phyloP scores from a whole-genome alignment of 805 yeast genomes.

The Wickerhamomyces silvicola region DNA sequence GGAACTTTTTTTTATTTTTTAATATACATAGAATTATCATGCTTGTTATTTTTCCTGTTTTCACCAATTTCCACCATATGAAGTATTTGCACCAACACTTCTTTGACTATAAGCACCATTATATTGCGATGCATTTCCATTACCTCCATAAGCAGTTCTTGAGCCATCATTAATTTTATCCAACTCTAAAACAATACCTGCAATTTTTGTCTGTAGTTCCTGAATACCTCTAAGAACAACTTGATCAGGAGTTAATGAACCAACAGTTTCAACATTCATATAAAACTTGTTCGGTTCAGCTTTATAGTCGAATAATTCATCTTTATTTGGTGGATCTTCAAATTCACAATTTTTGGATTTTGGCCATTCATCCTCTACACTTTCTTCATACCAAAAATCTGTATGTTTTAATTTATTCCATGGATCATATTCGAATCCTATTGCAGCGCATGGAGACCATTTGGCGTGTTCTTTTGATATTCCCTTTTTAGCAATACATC shows the following conservation, averaged over 20 bases:
- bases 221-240: slow-evolving; percentile 81
- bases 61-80: slow-evolving; percentile 25
- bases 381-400: slow-evolving; percentile 93
- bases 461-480: slow-evolving; percentile 97
- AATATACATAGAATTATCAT: too few species aligned
- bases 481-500: slow-evolving; percentile 96
- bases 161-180: slow-evolving; percentile 42
- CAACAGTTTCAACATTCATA: slow-evolving; percentile 88
- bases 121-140: slow-evolving; percentile 17
- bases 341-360: slow-evolving; percentile 79
- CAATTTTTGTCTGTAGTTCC: slow-evolving; percentile 84
- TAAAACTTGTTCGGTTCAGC: slow-evolving; percentile 82
- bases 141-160: slow-evolving; percentile 34
- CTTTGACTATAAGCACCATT: slow-evolving; percentile 27
- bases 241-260: slow-evolving; percentile 81
- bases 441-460: slow-evolving; percentile 96
- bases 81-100: too few species aligned
- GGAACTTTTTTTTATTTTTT: neutral
- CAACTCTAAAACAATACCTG: slow-evolving; percentile 73
- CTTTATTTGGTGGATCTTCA: slow-evolving; percentile 92
- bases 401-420: slow-evolving; percentile 97
- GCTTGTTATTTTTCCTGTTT: too few species aligned
- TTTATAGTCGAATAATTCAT: slow-evolving; percentile 75
- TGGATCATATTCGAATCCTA: slow-evolving; percentile 98
- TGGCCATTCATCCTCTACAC: slow-evolving; percentile 92